These are phyloP conservation scores for Durio zibethinus DNA, from an alignment of 345 rosid species.

Conservation along the genomic window DNA sequence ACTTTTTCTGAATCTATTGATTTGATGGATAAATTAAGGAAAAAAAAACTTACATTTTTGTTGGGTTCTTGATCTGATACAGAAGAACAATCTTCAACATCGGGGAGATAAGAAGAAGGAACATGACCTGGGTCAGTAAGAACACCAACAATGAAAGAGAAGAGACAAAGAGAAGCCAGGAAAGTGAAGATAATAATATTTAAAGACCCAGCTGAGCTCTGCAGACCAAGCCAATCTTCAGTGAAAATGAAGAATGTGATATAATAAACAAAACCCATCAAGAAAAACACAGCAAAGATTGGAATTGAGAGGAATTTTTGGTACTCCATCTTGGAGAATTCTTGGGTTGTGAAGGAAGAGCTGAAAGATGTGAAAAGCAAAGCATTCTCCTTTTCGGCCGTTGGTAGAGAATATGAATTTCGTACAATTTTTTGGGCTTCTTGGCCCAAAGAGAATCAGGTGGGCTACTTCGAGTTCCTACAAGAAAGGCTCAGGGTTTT, in stretches of 20 bases:
- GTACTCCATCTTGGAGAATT: slow-evolving; percentile 32
- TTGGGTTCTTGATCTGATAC: slow-evolving; percentile 26
- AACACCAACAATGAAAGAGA: slow-evolving; percentile 43
- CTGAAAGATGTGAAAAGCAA: not conserved
- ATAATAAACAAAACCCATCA: slow-evolving; percentile 53
- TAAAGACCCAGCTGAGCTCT: slow-evolving; percentile 46
- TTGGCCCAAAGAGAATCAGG: too few species aligned
- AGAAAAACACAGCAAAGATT: slow-evolving; percentile 35
- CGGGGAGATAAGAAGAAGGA: slow-evolving; percentile 56
- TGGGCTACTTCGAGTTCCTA: too few species aligned
- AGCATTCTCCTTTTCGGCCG: not conserved
- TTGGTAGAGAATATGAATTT: not conserved
- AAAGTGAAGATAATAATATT: slow-evolving; percentile 46
- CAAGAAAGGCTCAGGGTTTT: too few species aligned
- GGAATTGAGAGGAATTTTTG: slow-evolving; percentile 57
- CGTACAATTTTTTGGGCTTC: too few species aligned
- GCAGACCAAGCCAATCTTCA: slow-evolving; percentile 55
- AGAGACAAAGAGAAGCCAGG: slow-evolving; percentile 43
- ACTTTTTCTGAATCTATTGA: not conserved
- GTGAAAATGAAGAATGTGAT: slow-evolving; percentile 50
- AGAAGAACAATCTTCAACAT: slow-evolving; percentile 40
- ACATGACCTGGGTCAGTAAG: slow-evolving; percentile 57
- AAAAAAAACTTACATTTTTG: slow-evolving; percentile 25
- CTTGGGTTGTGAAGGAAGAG: not conserved
- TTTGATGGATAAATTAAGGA: not conserved